phyloP scores from a whole-genome alignment of 306 rosid genomes.

The Inga laurina region DNA sequence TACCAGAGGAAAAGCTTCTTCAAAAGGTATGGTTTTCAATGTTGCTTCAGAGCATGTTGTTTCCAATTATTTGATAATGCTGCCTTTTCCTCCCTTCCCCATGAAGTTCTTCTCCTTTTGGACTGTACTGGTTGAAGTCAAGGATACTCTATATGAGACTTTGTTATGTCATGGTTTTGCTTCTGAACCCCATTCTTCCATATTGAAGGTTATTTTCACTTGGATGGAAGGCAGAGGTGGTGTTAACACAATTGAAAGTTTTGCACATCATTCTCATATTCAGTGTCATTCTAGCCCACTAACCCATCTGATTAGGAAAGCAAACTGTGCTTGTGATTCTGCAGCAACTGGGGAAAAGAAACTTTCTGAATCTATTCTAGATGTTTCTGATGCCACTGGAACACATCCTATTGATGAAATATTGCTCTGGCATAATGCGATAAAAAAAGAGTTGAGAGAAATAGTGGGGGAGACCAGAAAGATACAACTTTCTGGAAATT shows the following conservation, averaged over 20 bases:
- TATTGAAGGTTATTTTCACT: conserved; percentile 82
- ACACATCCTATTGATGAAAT: conserved; percentile 90
- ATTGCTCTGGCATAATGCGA: conserved; percentile 97
- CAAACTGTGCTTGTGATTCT: conserved; percentile 58
- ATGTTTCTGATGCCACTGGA: conserved; percentile 53
- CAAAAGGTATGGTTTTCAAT: conserved; percentile 67
- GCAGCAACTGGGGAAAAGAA: conserved; percentile 80
- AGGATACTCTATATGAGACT: conserved; percentile 22
- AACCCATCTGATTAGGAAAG: conserved; percentile 46
- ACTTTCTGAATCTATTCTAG: conserved; percentile 59
- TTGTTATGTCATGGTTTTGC: conserved; percentile 26
- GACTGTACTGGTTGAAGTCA: conserved; percentile 10
- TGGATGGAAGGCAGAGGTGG: conserved; percentile 81
- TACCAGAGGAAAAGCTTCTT: conserved; percentile 96
- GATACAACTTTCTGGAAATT: conserved; percentile 61
- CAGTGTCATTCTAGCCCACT: conserved; percentile 50
- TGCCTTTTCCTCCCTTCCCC: not conserved
- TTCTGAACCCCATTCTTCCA: conserved; percentile 32
- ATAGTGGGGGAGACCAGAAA: conserved; percentile 64
- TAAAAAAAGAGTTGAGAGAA: conserved; percentile 83
- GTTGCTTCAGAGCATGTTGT: conserved; percentile 15
- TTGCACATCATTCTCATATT: conserved; percentile 50
- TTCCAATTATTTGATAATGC: conserved; percentile 19
- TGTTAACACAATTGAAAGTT: conserved; percentile 37
- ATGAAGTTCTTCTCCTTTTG: not conserved